Evolutionary conservation across 257 asterid species (phyloP), one percentile per base, ranked within the genome.

Genomic region (Penstemon newberryi): DNA sequence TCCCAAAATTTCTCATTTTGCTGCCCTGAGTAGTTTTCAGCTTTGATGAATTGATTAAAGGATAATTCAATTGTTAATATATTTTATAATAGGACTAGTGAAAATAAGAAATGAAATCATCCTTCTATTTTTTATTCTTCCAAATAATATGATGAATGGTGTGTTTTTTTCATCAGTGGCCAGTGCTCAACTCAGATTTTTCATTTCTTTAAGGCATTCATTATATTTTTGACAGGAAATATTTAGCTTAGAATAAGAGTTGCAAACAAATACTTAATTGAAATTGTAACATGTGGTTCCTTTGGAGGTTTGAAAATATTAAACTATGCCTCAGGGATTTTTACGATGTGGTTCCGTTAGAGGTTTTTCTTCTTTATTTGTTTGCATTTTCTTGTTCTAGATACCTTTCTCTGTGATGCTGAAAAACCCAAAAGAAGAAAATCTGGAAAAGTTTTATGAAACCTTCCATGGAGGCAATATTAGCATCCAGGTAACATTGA

Each of bases 381-480:
- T 13, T 37, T 38, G 7, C 47, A 25, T 51, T 59, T 43, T 63
- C 42, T 53, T 37, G 56, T 67, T 61, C 69, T 67, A 90, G 95
- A 88, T 90, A 76, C 90, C 89, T 58, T 90, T 90, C 81, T 88
- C 85, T n/a, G 77, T 90, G 74, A 66, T 69, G 51, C 76, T 90
- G 77, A 88, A 82, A 80, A 83, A 83, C 44, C 80, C 58, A 44
- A 85, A 79, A 67, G 84, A 77, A 66, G 78, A 83, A 65, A 74
- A 78, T 73, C 57, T 60, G 78, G 96, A 85, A 66, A 83, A 73
- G 25, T 77, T 86, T 67, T 84, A 88, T 71, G 97, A 90, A 81
- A 90, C 97, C 79, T 90, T 78, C 75, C 97, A 90, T 75, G 97
- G 97, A 56, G 83, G 88, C 59, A 76, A 88, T 78, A 79, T 88